Evolutionary conservation across 148 eudicot genomes (phyloP).

Genomic region (Spergularia bocconei): DNA sequence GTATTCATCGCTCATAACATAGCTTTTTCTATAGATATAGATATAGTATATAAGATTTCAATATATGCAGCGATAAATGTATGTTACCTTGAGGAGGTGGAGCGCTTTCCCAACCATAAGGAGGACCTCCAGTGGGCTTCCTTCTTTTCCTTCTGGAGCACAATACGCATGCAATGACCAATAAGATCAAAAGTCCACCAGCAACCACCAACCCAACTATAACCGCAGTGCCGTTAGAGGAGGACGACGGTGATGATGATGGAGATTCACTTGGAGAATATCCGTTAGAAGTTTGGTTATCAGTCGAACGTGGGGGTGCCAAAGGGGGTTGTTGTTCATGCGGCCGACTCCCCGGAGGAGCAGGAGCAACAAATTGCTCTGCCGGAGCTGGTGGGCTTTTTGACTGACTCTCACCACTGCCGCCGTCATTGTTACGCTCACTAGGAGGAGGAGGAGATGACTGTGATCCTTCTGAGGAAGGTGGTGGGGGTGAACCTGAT

Average conservation of each 20-base stretch:
- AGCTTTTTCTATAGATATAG: too few relatives aligned
- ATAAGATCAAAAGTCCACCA: slow-evolving; percentile 27
- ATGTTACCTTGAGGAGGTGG: slow-evolving; percentile 35
- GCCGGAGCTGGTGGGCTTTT: not conserved
- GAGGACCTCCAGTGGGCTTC: slow-evolving; percentile 17
- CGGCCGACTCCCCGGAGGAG: slow-evolving; percentile 8
- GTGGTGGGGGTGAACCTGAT: slow-evolving; percentile 10
- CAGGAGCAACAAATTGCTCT: not conserved
- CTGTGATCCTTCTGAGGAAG: not conserved
- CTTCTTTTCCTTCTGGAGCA: slow-evolving; percentile 42
- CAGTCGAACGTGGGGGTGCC: not conserved
- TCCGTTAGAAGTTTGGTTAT: not conserved
- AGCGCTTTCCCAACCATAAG: slow-evolving; percentile 33
- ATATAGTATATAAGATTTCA: too few relatives aligned
- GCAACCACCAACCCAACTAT: slow-evolving; percentile 25
- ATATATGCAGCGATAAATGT: too few relatives aligned
- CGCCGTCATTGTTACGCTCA: not conserved
- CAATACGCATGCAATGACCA: slow-evolving; percentile 18
- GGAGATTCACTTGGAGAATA: not conserved
- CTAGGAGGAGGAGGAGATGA: slow-evolving; percentile 4
- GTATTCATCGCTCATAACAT: too few relatives aligned
- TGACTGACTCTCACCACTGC: not conserved
- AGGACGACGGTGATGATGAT: not conserved
- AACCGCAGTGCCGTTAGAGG: not conserved
- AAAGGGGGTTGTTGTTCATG: not conserved